These are phyloP conservation scores for Populus tremula DNA, from an alignment of 345 rosid genomes.

Conservation along the genomic window DNA sequence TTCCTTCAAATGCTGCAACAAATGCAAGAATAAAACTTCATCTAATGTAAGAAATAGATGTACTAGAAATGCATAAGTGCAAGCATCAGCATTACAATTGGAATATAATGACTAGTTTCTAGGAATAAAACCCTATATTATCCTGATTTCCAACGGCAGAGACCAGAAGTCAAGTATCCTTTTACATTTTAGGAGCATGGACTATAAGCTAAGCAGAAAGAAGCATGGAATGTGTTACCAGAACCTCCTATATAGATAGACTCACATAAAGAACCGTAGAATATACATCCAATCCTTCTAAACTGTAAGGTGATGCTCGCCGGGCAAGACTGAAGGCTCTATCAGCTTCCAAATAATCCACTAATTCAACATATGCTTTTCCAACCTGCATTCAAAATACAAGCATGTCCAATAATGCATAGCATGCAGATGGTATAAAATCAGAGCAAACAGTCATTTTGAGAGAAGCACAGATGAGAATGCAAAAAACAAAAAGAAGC, in stretches of 20 bases:
- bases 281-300: slow-evolving; percentile 95
- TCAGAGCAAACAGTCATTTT: not conserved
- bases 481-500: no score
- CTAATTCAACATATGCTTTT: slow-evolving; percentile 78
- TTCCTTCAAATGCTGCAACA: slow-evolving; percentile 91
- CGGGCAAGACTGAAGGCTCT: slow-evolving; percentile 81
- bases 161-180: not conserved
- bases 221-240: not conserved
- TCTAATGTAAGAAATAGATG: slow-evolving; percentile 2
- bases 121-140: not conserved
- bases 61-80: not conserved
- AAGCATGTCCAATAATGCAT: slow-evolving; percentile 1
- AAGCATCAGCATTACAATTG: not conserved
- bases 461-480: not conserved
- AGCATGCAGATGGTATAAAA: not conserved
- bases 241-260: slow-evolving; percentile 15
- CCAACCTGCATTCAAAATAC: slow-evolving; percentile 62
- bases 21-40: slow-evolving; percentile 3
- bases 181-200: not conserved
- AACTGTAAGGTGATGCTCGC: slow-evolving; percentile 72
- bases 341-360: slow-evolving; percentile 92
- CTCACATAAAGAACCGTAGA: slow-evolving; percentile 95
- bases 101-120: not conserved
- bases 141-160: not conserved
- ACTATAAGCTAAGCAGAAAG: not conserved